Conservation (phyloP, 192 early-diverging fungal genomes). For the Mortierella alpina region DNA sequence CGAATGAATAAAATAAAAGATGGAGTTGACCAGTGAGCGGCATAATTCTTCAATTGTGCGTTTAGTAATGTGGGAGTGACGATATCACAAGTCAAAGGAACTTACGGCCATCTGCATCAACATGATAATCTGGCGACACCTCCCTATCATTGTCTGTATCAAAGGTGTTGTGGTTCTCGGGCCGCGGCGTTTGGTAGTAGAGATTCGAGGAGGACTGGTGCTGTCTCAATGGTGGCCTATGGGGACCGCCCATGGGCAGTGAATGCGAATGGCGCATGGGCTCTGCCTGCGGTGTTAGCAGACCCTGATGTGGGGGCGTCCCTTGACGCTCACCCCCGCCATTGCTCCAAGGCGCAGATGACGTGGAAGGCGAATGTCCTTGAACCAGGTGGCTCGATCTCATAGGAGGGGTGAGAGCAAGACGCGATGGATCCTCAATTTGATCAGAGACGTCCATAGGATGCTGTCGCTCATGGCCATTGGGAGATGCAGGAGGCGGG, state of each 20-base stretch:
- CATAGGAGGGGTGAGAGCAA: constrained; percentile 22
- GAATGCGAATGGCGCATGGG: constrained; percentile 34
- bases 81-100: not conserved
- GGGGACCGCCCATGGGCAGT: not conserved
- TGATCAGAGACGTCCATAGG: constrained; percentile 16
- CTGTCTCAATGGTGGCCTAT: constrained; percentile 21
- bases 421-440: constrained; percentile 3
- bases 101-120: constrained; percentile 39
- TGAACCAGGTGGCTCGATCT: not conserved
- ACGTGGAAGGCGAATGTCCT: not conserved
- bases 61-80: not conserved
- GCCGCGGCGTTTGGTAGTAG: constrained; percentile 29
- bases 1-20: constrained; percentile 1
- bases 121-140: constrained; percentile 28
- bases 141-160: constrained; percentile 26
- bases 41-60: not conserved
- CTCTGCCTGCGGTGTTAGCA: constrained; percentile 7
- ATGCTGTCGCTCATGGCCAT: constrained; percentile 12
- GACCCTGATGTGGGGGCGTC: not conserved
- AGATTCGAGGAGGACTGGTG: constrained; percentile 23
- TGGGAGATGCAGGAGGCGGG: constrained; percentile 7
- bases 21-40: not conserved
- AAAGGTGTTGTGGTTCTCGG: constrained; percentile 22
- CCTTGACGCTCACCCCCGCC: not conserved
- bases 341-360: constrained; percentile 20